These are phyloP conservation scores for Oxalis stricta DNA, from an alignment of 441 rosid species.

Conservation along the genomic window DNA sequence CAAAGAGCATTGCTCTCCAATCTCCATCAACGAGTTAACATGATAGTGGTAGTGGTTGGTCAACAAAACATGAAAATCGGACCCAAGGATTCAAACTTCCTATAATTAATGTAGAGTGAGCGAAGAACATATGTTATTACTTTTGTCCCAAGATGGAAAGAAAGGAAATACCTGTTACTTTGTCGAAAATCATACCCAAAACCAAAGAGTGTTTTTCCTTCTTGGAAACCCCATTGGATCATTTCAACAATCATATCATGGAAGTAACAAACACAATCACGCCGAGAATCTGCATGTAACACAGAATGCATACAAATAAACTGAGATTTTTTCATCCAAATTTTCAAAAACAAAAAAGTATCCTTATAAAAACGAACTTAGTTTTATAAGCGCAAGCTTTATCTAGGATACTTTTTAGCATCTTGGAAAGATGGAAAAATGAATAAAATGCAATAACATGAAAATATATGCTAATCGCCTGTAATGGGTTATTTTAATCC, in stretches of 20 bases:
- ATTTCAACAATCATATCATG: slow-evolving; percentile 93
- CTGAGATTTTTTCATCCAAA: neutral
- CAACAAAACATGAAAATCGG: no score
- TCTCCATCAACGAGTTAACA: no score
- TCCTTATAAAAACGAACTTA: neutral
- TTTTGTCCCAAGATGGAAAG: neutral
- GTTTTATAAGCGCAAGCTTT: no score
- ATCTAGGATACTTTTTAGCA: no score
- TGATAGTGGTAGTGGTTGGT: no score
- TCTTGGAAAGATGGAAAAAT: no score
- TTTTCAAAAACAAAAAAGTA: neutral
- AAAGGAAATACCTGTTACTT: slow-evolving; percentile 65
- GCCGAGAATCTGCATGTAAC: slow-evolving; percentile 54
- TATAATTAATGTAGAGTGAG: no score
- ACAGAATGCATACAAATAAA: neutral
- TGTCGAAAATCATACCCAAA: slow-evolving; percentile 97
- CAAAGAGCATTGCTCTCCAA: no score
- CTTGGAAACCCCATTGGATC: slow-evolving; percentile 89
- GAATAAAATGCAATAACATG: no score
- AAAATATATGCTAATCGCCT: no score
- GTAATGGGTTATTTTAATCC: no score
- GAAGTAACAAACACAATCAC: slow-evolving; percentile 70
- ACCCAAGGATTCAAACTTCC: neutral
- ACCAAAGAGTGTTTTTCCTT: slow-evolving; percentile 87
- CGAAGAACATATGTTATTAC: neutral